Evolutionary conservation across 2,329 filamentous ascomycete species (phyloP), one percentile per base, ranked within the genome.

Genomic region (Diatrype stigma): DNA sequence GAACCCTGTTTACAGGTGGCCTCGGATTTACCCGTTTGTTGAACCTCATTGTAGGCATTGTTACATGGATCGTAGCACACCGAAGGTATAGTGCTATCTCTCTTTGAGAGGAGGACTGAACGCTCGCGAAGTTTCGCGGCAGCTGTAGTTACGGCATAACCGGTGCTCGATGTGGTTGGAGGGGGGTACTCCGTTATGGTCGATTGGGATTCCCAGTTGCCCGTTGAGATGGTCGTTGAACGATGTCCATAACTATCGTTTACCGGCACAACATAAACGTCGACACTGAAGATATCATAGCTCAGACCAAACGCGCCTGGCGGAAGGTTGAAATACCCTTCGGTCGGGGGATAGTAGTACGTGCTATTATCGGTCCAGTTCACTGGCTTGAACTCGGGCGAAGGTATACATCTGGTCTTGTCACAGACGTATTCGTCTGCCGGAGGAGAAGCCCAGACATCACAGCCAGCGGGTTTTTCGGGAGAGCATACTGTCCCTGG

Each of bases 291-390:
- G 17, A 88, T 83, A 40, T 78, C 78, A 52, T 81, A 85, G 46
- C 74, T 78, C 16, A 89, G 70, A 4, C 84, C 85, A 51, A 89
- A 89, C 0, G 74, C 74, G 1, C 72, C 64, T 0, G 86, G 81
- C 50, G 84, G 73, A n/a, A 89, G 73, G 52, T 87, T 78, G 68
- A 84, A 89, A 63, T 87, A 88, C 3, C 77, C 80, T 0, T 73
- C 63, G 0, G 71, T 73, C 1, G 77, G 73, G 2, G 77, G 77
- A 55, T 77, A 84, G 60, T 79, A 82, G 16, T 67, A 56, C 0
- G 77, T 81, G 42, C 70, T 51, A 50, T 74, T 72, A 1, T 64
- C 57, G 0, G 65, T 58, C 81, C 80, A 84, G 0, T 59, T 60
- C 0, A 73, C 63, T 1, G 56, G 57, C 1, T 60, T 58, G 53